Conservation (phyloP, 2,329 filamentous ascomycete genomes). For the Colletotrichum agaves region DNA sequence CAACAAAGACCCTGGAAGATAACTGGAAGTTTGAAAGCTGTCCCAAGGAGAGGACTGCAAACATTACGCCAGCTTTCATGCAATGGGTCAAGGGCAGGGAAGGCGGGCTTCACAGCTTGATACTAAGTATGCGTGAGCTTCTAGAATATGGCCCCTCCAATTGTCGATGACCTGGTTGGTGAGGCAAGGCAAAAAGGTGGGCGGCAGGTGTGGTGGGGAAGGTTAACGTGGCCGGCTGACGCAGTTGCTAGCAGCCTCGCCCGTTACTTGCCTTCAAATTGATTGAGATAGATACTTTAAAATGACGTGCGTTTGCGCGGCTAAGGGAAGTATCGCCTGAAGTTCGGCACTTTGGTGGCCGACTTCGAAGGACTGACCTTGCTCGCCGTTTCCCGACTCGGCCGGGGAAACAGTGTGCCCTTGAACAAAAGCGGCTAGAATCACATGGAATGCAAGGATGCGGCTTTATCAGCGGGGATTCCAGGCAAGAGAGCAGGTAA, state of each 20-base stretch:
- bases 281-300: background rate
- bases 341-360: background rate
- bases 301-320: background rate
- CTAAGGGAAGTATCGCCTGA: background rate
- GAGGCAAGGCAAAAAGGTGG: constrained; percentile 24
- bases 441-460: constrained; percentile 35
- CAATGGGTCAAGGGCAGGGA: constrained; percentile 19
- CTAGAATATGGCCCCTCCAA: constrained; percentile 7
- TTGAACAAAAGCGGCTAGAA: constrained; percentile 10
- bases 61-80: constrained; percentile 32
- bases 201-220: constrained; percentile 24
- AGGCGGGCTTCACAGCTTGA: background rate
- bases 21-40: constrained; percentile 5
- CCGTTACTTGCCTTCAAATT: background rate
- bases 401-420: constrained; percentile 6
- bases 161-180: background rate
- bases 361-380: background rate
- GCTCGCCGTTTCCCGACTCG: background rate
- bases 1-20: background rate
- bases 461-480: background rate
- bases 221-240: constrained; percentile 32
- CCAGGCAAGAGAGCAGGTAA: background rate
- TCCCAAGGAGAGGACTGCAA: background rate
- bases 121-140: constrained; percentile 22
- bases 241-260: constrained; percentile 30